Evolutionary conservation across 2,329 filamentous ascomycete genomes (phyloP), one percentile per base, ranked within the genome.

Genomic region (Eutypella sp.): DNA sequence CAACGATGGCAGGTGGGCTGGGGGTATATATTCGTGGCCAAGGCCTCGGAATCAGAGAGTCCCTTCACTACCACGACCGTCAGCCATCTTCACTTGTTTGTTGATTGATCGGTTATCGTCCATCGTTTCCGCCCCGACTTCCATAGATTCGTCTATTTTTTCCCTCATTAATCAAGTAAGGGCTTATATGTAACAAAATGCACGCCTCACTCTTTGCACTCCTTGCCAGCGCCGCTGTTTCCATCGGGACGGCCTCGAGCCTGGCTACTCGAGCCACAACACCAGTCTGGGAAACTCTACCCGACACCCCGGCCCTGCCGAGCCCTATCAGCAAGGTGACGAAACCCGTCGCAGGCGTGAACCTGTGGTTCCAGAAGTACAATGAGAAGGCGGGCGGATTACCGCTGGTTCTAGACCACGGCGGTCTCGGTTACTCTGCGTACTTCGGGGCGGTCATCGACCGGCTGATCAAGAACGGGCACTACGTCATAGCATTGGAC

Each of bases 361-460:
- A 67, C 7, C 62, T 71, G 18, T 71, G 68, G 68, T 63, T 59
- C 54, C 67, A 69, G 48, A 62, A 67, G 52, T 71, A 70, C 59
- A 70, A 69, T 45, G 57, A 65, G 24, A 40, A 55, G 7, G 57
- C 60, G 3, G 59, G 59, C 29, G 57, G 57, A 13, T 51, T 58
- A 0, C 67, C 68, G 5, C 57, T 72, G 3, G 62, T 72, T 45
- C 54, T 72, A 46, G 57, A 67, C 37, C 64, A 69, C 50, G 67
- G 67, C 25, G 69, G 69, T 20, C 62, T 71, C 23, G 67, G 67
- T 20, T 68, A 68, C 56, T 70, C 66, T 10, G 65, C 65, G 10
- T 70, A 70, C 47, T 70, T 68, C 39, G 67, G 60, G 43, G 50
- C 60, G 40, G 67, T 70, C 39, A 68, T 70, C 50, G 52, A 53